These are phyloP conservation scores for Colletotrichum sp. DNA, from an alignment of 2,329 filamentous ascomycete species.

Conservation along the genomic window DNA sequence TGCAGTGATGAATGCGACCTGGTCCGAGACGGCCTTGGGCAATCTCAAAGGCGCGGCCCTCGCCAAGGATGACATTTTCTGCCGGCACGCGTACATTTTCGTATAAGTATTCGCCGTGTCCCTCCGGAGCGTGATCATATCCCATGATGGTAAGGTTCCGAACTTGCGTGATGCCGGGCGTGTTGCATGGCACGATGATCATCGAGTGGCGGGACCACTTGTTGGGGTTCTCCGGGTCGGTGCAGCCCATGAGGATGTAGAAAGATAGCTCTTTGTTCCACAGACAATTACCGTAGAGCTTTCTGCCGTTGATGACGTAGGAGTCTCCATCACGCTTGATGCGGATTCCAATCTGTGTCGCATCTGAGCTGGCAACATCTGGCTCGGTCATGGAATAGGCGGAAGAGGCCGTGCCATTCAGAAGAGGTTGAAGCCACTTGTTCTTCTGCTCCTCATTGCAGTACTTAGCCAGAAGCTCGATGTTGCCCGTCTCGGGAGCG, in stretches of 20 bases:
- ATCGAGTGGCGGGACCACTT: slow-evolving; percentile 92
- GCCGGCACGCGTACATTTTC: slow-evolving; percentile 86
- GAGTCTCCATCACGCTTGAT: slow-evolving; percentile 85
- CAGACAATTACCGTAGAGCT: slow-evolving; percentile 21
- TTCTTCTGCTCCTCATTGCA: slow-evolving; percentile 85
- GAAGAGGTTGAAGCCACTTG: slow-evolving; percentile 79
- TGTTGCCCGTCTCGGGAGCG: slow-evolving; percentile 92
- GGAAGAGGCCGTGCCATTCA: slow-evolving; percentile 85
- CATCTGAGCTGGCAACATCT: slow-evolving; percentile 86
- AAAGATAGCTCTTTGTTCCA: slow-evolving; percentile 56
- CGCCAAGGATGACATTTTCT: slow-evolving; percentile 87
- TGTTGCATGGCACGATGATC: slow-evolving; percentile 80
- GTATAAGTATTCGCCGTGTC: slow-evolving; percentile 92
- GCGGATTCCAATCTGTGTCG: slow-evolving; percentile 86
- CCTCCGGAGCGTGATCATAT: slow-evolving; percentile 96
- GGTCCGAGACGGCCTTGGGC: slow-evolving; percentile 96
- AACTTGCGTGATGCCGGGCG: slow-evolving; percentile 88
- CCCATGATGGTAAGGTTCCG: slow-evolving; percentile 94
- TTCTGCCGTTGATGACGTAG: slow-evolving; percentile 85
- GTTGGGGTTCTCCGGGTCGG: slow-evolving; percentile 75
- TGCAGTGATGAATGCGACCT: slow-evolving; percentile 96
- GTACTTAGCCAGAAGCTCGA: slow-evolving; percentile 94
- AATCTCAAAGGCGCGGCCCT: slow-evolving; percentile 95
- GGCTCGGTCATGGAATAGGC: slow-evolving; percentile 96
- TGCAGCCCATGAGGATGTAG: slow-evolving; percentile 97